A percentile compares a stretch with the other conserved stretches of the same genome.
phyloP scores from a whole-genome alignment of 2,329 filamentous ascomycete species.

The Zasmidium angulare region DNA sequence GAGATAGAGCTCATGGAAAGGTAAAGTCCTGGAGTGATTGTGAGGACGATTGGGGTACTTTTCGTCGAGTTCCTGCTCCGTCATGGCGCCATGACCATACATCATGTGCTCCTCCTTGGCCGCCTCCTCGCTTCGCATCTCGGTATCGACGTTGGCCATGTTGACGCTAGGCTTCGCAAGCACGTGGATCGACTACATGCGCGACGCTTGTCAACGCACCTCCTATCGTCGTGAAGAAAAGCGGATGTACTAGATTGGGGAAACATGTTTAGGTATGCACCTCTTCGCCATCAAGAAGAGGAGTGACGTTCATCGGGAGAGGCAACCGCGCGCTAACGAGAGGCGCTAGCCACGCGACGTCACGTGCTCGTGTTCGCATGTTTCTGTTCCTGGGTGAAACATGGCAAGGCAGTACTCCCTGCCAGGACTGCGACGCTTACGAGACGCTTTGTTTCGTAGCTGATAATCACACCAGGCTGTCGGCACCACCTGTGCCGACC shows the following conservation, averaged over 20 bases:
- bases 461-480: neutral
- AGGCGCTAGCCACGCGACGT: no score
- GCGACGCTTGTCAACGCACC: no score
- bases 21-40: slow-evolving; percentile 76
- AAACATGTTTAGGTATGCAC: no score
- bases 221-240: no score
- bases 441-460: neutral
- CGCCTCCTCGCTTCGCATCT: slow-evolving; percentile 44
- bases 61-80: slow-evolving; percentile 50
- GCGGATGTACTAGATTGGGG: no score
- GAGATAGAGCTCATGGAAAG: slow-evolving; percentile 76
- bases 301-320: no score
- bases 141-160: slow-evolving; percentile 32
- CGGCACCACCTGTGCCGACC: neutral
- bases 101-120: slow-evolving; percentile 49
- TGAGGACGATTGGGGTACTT: slow-evolving; percentile 77
- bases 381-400: neutral
- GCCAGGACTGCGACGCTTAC: neutral
- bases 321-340: no score
- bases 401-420: neutral
- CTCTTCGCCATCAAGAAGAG: no score
- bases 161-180: no score
- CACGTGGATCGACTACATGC: no score
- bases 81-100: slow-evolving; percentile 47
- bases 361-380: neutral